phyloP scores from a whole-genome alignment of 169 alveolate species.

The Neospora caninum region DNA sequence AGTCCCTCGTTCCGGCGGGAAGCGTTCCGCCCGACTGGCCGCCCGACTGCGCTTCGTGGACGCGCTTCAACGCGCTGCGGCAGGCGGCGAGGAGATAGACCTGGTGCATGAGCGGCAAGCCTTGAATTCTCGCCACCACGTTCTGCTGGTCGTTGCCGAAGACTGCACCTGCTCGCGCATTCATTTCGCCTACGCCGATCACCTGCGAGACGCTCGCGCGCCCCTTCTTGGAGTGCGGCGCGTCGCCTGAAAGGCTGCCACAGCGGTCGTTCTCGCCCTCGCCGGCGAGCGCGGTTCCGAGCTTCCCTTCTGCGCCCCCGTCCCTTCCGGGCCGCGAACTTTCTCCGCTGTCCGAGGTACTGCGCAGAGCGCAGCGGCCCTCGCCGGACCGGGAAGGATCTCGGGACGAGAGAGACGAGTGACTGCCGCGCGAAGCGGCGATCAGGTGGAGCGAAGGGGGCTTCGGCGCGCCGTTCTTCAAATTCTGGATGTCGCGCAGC shows the following conservation, averaged over 20 bases:
- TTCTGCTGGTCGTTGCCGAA: conserved; percentile 56
- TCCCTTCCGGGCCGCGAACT: background rate
- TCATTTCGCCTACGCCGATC: conserved; percentile 44
- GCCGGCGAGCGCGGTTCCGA: background rate
- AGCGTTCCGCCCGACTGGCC: background rate
- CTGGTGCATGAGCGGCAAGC: conserved; percentile 59
- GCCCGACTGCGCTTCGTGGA: conserved; percentile 1
- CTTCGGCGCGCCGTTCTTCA: background rate
- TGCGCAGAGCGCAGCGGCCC: background rate
- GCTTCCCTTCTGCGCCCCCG: background rate
- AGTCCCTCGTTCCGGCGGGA: background rate
- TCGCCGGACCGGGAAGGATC: background rate
- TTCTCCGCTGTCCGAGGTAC: background rate
- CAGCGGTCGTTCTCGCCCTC: background rate
- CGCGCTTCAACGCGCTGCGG: conserved; percentile 25
- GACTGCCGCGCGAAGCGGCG: background rate
- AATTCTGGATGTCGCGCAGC: background rate
- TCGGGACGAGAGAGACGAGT: background rate
- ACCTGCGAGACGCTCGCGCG: background rate
- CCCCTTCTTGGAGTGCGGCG: background rate
- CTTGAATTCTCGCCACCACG: conserved; percentile 31
- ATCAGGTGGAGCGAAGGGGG: background rate
- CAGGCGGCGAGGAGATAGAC: conserved; percentile 51
- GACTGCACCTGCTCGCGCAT: conserved; percentile 27
- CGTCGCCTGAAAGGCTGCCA: background rate